phyloP scores from a whole-genome alignment of 306 rosid genomes.

The Hippophae rhamnoides region DNA sequence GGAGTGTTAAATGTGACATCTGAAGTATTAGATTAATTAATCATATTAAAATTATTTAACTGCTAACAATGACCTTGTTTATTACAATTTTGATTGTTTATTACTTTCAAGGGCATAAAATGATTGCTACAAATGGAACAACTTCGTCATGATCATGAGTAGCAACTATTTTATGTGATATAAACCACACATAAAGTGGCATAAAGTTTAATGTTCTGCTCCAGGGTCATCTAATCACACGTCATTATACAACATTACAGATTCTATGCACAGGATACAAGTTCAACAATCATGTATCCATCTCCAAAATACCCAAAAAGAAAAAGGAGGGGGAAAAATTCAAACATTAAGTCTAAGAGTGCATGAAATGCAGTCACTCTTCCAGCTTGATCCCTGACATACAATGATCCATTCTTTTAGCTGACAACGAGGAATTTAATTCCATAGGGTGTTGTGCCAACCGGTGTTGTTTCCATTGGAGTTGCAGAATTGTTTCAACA shows the following conservation, averaged over 20 bases:
- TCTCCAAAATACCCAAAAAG: slow-evolving; percentile 10
- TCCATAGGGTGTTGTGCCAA: slow-evolving; percentile 8
- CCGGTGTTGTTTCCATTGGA: slow-evolving; percentile 6
- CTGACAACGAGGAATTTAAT: slow-evolving; percentile 22
- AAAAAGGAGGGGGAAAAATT: slow-evolving; percentile 11
- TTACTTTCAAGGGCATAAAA: too few species aligned
- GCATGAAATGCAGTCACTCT: slow-evolving; percentile 33
- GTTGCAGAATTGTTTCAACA: slow-evolving; percentile 6
- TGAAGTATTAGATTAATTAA: too few species aligned
- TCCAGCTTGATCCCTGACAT: slow-evolving; percentile 17
- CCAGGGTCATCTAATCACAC: too few species aligned
- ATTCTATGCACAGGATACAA: slow-evolving; percentile 23
- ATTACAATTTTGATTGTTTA: too few species aligned
- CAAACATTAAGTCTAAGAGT: slow-evolving; percentile 24
- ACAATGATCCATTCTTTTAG: slow-evolving; percentile 10
- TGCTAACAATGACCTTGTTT: too few species aligned
- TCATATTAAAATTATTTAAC: too few species aligned
- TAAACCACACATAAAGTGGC: too few species aligned
- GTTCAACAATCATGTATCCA: slow-evolving; percentile 14
- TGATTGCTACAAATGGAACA: too few species aligned
- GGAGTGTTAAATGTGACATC: too few species aligned
- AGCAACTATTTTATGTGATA: too few species aligned
- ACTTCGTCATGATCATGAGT: too few species aligned
- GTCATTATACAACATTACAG: slow-evolving; percentile 24
- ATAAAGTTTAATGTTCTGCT: too few species aligned